Evolutionary conservation across 306 rosid species (phyloP), one percentile per base, ranked within the genome.

Genomic region (Dicorynia guianensis): DNA sequence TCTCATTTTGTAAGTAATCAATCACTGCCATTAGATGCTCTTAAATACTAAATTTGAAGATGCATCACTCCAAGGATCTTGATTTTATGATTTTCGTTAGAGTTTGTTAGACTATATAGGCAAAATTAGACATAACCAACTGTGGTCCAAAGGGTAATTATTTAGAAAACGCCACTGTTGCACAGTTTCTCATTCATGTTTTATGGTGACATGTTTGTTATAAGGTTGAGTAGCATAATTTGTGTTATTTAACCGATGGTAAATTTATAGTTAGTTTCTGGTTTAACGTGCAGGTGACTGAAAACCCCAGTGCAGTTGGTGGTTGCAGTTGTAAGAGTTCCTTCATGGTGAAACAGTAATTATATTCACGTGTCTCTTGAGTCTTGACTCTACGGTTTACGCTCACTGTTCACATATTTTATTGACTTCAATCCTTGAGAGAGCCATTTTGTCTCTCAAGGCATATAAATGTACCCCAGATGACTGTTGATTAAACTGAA

Each of bases 321-420:
- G 98, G 97, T 55, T 95, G 98, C 82, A 92, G 97, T 77, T 92
- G 98, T 79, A 90, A 95, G 84, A 84, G 89, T 79, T 95, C 96
- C 67, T 92, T 95, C 89, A 95, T 92, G 97, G 92, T 92, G 83
- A 95, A 92, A 79, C 89, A 72, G 60, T 88, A 91, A 80, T 69
- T 34, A 50, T 67, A 25, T 56, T 66, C 30, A 25, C 30, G 1
- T 25, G 30, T 25, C 30, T 25, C 30, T 2, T 2, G 30, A n/a
- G 52, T 12, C 34, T 25, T 42, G 11, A 8, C 46, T n/a, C 20
- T 25, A n/a, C 20, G n/a, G 0, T 50, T 25, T 15, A 50, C 17
- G n/a, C 56, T n/a, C 52, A 47, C n/a, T 47, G 15, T 4, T 40
- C 46, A 40, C 10, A 40, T 40, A 6, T 40, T 49, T 7, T 49